phyloP scores from a whole-genome alignment of 805 yeast genomes.

The Kuraishia borneana region DNA sequence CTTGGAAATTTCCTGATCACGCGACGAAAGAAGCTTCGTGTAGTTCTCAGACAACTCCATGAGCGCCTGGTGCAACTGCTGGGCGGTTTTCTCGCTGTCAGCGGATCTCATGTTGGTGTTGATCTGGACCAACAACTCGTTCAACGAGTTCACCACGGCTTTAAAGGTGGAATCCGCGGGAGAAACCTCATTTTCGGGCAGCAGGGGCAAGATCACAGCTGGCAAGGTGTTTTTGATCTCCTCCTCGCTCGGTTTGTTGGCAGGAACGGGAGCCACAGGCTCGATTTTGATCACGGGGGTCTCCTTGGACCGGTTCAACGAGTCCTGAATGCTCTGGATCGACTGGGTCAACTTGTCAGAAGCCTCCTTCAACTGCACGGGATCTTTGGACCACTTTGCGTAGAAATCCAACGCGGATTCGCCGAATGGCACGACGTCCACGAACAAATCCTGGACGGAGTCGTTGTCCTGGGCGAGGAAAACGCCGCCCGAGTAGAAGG shows the following conservation, averaged over 20 bases:
- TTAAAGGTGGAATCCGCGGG: conserved; percentile 22
- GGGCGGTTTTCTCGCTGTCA: conserved; percentile 4
- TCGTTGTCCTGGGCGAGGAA: conserved; percentile 44
- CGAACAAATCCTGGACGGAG: conserved; percentile 47
- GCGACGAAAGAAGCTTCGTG: conserved; percentile 9
- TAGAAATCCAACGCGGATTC: conserved; percentile 38
- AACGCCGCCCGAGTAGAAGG: conserved; percentile 48
- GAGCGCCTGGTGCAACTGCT: not conserved
- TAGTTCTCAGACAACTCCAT: conserved; percentile 11
- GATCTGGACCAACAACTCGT: conserved; percentile 20
- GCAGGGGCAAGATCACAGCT: conserved; percentile 5
- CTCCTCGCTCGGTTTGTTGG: conserved; percentile 7
- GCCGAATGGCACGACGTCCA: conserved; percentile 56
- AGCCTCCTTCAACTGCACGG: conserved; percentile 19
- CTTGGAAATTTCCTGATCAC: conserved; percentile 9
- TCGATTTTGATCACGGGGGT: conserved; percentile 22
- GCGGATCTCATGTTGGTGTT: conserved; percentile 11
- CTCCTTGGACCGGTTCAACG: too few species aligned
- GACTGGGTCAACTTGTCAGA: conserved; percentile 26
- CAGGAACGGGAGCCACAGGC: not conserved
- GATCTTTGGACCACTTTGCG: conserved; percentile 22
- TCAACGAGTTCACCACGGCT: conserved; percentile 12
- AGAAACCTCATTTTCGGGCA: conserved; percentile 14
- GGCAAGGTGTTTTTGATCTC: conserved; percentile 6
- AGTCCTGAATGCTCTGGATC: too few species aligned